phyloP scores from a whole-genome alignment of 495 filamentous ascomycete genomes.

The Pyronema domesticum region DNA sequence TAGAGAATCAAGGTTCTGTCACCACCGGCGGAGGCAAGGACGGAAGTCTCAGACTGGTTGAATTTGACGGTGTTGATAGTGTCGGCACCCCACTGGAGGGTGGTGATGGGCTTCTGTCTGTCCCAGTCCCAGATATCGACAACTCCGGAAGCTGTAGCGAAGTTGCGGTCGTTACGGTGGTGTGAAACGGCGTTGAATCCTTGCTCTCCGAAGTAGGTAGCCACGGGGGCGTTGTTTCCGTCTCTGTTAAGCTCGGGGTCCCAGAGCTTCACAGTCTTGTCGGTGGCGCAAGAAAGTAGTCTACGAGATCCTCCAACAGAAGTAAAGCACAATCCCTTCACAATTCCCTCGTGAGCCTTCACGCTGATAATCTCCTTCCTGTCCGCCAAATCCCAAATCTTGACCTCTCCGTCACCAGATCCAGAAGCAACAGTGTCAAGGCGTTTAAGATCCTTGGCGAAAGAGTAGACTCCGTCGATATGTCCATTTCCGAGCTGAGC shows the following conservation, averaged over 20 bases:
- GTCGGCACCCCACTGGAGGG: constrained; percentile 37
- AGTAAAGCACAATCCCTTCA: constrained; percentile 83
- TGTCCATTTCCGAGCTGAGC: constrained; percentile 76
- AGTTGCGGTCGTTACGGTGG: constrained; percentile 54
- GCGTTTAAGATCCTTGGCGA: constrained; percentile 52
- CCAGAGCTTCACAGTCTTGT: constrained; percentile 55
- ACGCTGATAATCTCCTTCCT: constrained; percentile 64
- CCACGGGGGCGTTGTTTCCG: constrained; percentile 47
- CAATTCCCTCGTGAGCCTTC: constrained; percentile 69
- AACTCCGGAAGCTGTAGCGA: constrained; percentile 59
- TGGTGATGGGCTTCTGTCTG: constrained; percentile 20
- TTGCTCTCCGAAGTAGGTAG: constrained; percentile 64
- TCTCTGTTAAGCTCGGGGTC: constrained; percentile 11
- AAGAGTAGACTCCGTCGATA: constrained; percentile 74
- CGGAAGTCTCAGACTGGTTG: constrained; percentile 84
- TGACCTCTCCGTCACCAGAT: constrained; percentile 72
- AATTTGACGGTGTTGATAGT: constrained; percentile 83
- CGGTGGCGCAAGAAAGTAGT: constrained; percentile 74
- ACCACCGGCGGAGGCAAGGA: constrained; percentile 64
- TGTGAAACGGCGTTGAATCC: constrained; percentile 74
- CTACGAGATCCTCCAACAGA: constrained; percentile 40
- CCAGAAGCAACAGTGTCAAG: constrained; percentile 59
- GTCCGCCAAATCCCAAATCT: constrained; percentile 78
- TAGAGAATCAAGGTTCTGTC: constrained; percentile 77
- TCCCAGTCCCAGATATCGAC: constrained; percentile 70